phyloP scores from a whole-genome alignment of 345 rosid genomes.

The Schrenkiella parvula region DNA sequence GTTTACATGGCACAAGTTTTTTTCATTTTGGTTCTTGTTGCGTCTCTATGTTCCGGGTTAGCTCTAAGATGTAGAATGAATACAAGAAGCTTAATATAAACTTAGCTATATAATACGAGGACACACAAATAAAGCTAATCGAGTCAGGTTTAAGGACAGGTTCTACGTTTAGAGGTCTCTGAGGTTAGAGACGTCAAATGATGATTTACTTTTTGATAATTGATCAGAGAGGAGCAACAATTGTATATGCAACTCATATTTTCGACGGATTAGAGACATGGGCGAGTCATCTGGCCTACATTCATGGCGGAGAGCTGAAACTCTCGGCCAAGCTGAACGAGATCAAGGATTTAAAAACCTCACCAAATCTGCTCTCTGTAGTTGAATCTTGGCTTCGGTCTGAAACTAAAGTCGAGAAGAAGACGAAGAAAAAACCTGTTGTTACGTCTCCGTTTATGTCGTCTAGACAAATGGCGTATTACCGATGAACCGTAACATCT shows the following conservation, averaged over 20 bases:
- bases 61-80: background rate
- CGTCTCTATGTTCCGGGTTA: background rate
- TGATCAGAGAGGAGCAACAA: slow-evolving; percentile 79
- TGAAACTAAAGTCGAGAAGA: slow-evolving; percentile 67
- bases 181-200: background rate
- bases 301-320: slow-evolving; percentile 76
- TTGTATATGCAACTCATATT: slow-evolving; percentile 91
- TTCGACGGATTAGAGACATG: slow-evolving; percentile 93
- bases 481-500: slow-evolving; percentile 42
- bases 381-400: slow-evolving; percentile 89
- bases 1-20: background rate
- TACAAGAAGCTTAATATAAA: background rate
- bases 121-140: background rate
- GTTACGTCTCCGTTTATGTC: slow-evolving; percentile 52
- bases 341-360: slow-evolving; percentile 52
- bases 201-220: background rate
- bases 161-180: background rate
- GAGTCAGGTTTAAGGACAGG: background rate
- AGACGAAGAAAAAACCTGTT: slow-evolving; percentile 37
- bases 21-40: background rate
- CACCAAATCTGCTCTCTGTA: slow-evolving; percentile 72
- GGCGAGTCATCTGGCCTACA: slow-evolving; percentile 91
- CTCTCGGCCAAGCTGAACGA: slow-evolving; percentile 55
- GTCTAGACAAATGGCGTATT: slow-evolving; percentile 96
- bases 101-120: background rate